Evolutionary conservation across 176 grass and related monocot species (phyloP).

Genomic region (Rhynchospora breviuscula): DNA sequence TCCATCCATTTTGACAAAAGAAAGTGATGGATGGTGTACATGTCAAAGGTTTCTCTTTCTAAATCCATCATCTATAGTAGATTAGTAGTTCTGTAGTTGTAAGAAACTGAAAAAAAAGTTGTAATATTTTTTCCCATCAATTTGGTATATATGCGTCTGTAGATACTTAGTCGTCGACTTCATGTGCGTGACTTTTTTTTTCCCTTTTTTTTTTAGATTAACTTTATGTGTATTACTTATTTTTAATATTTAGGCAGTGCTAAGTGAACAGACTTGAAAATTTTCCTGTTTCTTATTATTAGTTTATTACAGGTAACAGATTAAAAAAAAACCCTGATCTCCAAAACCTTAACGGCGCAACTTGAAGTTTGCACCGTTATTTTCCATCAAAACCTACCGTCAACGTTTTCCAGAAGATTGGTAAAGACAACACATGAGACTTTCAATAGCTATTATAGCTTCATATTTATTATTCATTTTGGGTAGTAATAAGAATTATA

Average conservation of each 20-base stretch:
- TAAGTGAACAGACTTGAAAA: not conserved
- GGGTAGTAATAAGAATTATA: not conserved
- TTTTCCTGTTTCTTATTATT: not conserved
- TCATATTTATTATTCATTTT: not conserved
- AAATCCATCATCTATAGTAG: not conserved
- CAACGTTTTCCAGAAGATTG: not conserved
- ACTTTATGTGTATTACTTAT: not conserved
- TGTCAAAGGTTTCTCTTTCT: constrained; percentile 19
- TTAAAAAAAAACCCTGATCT: not conserved
- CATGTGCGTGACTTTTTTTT: not conserved
- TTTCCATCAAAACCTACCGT: not conserved
- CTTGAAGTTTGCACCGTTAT: not conserved
- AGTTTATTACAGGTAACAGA: too few species aligned
- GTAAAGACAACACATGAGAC: not conserved
- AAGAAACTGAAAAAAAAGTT: not conserved
- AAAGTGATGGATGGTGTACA: constrained; percentile 1
- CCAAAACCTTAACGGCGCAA: not conserved
- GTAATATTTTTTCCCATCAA: not conserved
- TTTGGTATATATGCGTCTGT: not conserved
- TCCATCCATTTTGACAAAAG: not conserved
- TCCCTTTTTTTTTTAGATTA: too few species aligned
- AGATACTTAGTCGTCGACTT: not conserved
- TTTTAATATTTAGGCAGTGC: not conserved
- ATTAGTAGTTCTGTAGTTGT: too few species aligned
- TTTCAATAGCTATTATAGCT: not conserved